Base-by-base conservation (phyloP, 2,329 filamentous ascomycete genomes). In the Arthrobotrys iridis region DNA sequence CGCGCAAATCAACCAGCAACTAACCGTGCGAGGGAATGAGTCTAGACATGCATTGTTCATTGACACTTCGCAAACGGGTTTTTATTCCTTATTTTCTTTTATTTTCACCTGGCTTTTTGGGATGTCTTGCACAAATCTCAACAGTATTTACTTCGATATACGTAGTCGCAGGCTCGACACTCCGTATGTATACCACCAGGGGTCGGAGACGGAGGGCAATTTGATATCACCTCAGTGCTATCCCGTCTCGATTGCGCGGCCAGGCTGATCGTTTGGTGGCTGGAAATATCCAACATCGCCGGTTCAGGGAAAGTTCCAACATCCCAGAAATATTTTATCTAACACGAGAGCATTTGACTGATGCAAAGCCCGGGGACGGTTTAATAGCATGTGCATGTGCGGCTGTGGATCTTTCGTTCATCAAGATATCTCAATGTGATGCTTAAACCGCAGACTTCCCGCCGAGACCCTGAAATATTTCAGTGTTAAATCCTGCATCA, bases 1-100 rank as follows among this genome's bases (percentile, higher is more conserved):
- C 71, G 71, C 71, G 71, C 71, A 75, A 75, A 75, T 75, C 63
- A 58, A 55, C 50, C 15, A 24, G 50, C 50, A 75, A 63, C 71
- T 50, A 67, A 62, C 59, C 52, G 35, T 66, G 60, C 43, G 50
- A 58, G 41, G 50, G 37, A 26, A 75, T 57, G 46, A 68, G 48
- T 59, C 45, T 57, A 48, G 26, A 71, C 66, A 59, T 71, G 62
- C 60, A 58, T 63, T 26, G 22, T 45, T 41, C 35, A 59, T 35
- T 35, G 48, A 55, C 28, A 55, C 24, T 10, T 26, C 28, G 7
- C 22, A 40, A n/a, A n/a, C 3, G 15, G 7, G 22, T n/a, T 13
- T 55, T 26, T 24, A 28, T 48, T 28, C 28, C 13, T 43, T 43
- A 18, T 43, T 43, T 20, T 43, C 22, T 43, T 18, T 43, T 18